These are phyloP conservation scores for Pseudogymnoascus sp. DNA, from an alignment of 2,329 filamentous ascomycete species.

Conservation along the genomic window DNA sequence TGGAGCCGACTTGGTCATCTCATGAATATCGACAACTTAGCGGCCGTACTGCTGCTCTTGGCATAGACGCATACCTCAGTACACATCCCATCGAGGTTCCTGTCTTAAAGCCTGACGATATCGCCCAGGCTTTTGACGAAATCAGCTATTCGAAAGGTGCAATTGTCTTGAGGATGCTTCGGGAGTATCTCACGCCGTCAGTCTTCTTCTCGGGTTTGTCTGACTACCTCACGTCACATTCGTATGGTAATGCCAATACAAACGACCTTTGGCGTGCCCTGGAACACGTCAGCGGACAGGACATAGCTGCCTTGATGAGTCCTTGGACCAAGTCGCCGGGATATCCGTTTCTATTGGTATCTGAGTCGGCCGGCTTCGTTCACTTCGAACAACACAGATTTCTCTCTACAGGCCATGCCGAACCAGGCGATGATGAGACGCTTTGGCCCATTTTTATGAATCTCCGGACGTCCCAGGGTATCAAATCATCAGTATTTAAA, in stretches of 20 bases:
- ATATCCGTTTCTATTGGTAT: slow-evolving; percentile 58
- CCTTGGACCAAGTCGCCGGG: slow-evolving; percentile 67
- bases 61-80: slow-evolving; percentile 36
- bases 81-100: slow-evolving; percentile 65
- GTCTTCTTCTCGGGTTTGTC: slow-evolving; percentile 62
- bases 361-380: slow-evolving; percentile 42
- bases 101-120: slow-evolving; percentile 49
- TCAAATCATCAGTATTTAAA: slow-evolving; percentile 49
- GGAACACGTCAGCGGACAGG: slow-evolving; percentile 60
- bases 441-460: slow-evolving; percentile 60
- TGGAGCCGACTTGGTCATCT: slow-evolving; percentile 54
- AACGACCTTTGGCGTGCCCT: slow-evolving; percentile 62
- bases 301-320: slow-evolving; percentile 60
- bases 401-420: slow-evolving; percentile 54
- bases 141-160: slow-evolving; percentile 69
- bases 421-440: slow-evolving; percentile 58
- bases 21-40: background rate
- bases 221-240: slow-evolving; percentile 61
- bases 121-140: slow-evolving; percentile 67
- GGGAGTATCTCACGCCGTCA: slow-evolving; percentile 61
- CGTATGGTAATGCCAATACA: slow-evolving; percentile 54
- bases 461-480: slow-evolving; percentile 55
- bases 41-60: too few relatives aligned
- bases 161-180: slow-evolving; percentile 65
- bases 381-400: slow-evolving; percentile 64